Base-by-base conservation (phyloP, 371 early-diverging fungal species). In the Sporodiniella umbellata region DNA sequence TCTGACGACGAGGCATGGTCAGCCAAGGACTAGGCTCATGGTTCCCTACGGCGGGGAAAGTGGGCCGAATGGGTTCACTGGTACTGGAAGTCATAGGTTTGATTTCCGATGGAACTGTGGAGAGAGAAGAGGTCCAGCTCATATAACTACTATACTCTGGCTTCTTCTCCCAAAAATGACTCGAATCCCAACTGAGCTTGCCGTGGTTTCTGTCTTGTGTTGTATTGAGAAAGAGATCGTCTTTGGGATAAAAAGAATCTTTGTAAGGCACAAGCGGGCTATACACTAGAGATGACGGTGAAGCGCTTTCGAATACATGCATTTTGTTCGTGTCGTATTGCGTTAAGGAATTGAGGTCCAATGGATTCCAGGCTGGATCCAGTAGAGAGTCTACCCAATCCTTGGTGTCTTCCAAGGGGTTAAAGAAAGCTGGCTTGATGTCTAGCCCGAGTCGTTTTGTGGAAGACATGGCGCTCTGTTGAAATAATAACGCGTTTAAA, bases 1-100 rank as follows among this genome's bases (percentile, higher is more conserved):
- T 73, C 48, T 87, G 87, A 35, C 64, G 66, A 46, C 86, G 76
- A 5, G 83, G 64, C 48, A 55, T 54, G 12, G 58, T 54, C 1
- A 48, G 37, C 4, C 38, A 33, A 14, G 35, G 12, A 5, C 4
- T 35, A n/a, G 35, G 35, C 15, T 35, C 35, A 35, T 31, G 31
- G 1, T 31, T 31, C 31, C 12, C 21, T 17, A n/a, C 8, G 39
- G 7, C 31, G 31, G 12, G 1, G 31, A 12, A 10, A 8, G 10
- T 31, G 7, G 31, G 31, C 7, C 12, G 31, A 31, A 31, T 8
- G 1, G 31, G 51, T 21, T 51, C 51, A 33, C 51, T 51, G n/a
- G 42, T 23, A 31, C 43, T 51, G 21, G 51, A 31, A n/a, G 22
- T 33, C 30, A 51, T 28, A 1, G 50, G 15, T 23, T 21, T 19